Evolutionary conservation across 768 basidiomycete genomes (phyloP).

Genomic region (Epithele typhae): DNA sequence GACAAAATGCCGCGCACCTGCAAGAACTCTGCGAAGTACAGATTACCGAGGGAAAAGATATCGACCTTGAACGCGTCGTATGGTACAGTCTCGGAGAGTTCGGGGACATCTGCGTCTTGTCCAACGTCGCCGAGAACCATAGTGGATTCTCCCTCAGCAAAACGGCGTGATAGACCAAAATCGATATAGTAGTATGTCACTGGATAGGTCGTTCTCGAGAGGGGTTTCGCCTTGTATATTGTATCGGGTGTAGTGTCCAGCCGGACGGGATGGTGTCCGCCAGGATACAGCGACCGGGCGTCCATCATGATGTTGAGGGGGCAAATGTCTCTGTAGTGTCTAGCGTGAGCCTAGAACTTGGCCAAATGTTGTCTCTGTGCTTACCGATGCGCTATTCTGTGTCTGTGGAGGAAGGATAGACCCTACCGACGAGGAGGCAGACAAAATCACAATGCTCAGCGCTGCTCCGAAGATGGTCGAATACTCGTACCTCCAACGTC

Average conservation of each 20-base stretch:
- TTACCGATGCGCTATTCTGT: slow-evolving; percentile 22
- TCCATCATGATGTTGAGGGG: slow-evolving; percentile 22
- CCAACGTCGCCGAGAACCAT: slow-evolving; percentile 12
- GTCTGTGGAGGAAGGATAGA: slow-evolving; percentile 20
- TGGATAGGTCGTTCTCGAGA: slow-evolving; percentile 29
- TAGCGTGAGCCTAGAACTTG: slow-evolving; percentile 6
- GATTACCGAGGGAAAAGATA: slow-evolving; percentile 20
- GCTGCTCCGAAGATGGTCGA: no score
- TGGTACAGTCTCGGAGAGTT: slow-evolving; percentile 14
- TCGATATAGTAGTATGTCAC: slow-evolving; percentile 28
- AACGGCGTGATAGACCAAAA: slow-evolving; percentile 16
- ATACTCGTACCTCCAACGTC: slow-evolving; percentile 9
- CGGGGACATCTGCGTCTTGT: slow-evolving; percentile 18
- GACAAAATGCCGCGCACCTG: slow-evolving; percentile 3
- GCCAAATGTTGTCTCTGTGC: not conserved
- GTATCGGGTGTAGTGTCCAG: slow-evolving; percentile 30
- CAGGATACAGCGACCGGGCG: slow-evolving; percentile 11
- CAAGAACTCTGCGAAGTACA: slow-evolving; percentile 17
- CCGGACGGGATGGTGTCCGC: slow-evolving; percentile 22
- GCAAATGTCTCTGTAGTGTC: slow-evolving; percentile 8
- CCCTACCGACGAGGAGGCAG: no score
- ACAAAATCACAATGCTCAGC: no score
- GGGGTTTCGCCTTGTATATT: slow-evolving; percentile 24
- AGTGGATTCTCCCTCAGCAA: slow-evolving; percentile 7
- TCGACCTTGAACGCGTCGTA: slow-evolving; percentile 22